Evolutionary conservation across 2,329 filamentous ascomycete genomes (phyloP), one percentile per base, ranked within the genome.

Genomic region (Pseudogymnoascus sp.): DNA sequence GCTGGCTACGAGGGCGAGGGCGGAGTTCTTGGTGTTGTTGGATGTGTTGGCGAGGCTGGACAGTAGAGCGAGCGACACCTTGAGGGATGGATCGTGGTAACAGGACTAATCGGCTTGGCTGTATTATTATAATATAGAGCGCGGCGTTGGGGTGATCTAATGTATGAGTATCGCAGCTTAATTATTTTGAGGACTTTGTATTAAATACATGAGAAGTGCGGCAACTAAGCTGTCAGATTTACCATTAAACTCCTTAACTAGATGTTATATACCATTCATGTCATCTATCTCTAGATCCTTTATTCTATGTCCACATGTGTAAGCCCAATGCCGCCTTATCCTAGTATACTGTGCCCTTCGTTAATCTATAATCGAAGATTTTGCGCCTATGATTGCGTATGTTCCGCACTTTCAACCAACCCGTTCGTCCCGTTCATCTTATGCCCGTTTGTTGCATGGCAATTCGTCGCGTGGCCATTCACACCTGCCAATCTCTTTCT

Each of bases 21-120:
- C 70, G 14, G 76, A 79, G 23, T 77, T 79, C 55, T 66, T 68
- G 1, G 71, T 77, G 1, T 67, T 79, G 1, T 69, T 79, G 0
- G 76, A 79, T 62, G 68, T 78, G 5, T 66, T 79, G 30, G 74
- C 76, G 2, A 67, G 75, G 12, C 66, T 79, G 4, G 75, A 79
- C 45, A 78, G 76, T 0, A 78, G 76, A 58, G 76, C 77, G 2
- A 78, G 76, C 0, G 75, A 78, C 68, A 73, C 75, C 1, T 65
- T 79, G 3, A 70, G 71, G 58, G 75, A 66, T 59, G 69, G 69
- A 19, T 73, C 72, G 0, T 55, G 30, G 45, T 60, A 23, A 30
- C 38, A 63, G 4, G 19, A 38, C n/a, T 23, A 55, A 42, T 22
- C n/a, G 12, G 42, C 36, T 38, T 49, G 14, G 8, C 9, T 52